Base-by-base conservation (phyloP, 1,139 yeast species). In the Scheffersomyces illinoinensis region DNA sequence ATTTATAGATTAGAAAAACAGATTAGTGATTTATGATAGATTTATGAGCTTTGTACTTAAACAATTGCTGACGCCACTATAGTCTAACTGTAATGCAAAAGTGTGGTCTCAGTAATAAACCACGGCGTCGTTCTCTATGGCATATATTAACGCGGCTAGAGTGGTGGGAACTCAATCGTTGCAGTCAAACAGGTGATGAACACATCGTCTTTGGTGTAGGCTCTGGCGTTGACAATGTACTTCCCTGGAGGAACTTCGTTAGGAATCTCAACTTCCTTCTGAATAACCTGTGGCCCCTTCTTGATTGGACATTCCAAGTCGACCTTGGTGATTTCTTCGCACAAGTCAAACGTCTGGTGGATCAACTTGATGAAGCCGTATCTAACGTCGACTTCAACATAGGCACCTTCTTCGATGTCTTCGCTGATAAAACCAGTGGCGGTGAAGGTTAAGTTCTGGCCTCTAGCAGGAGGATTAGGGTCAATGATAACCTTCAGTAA, bases 221-320 rank as follows among this genome's bases (percentile, higher is more conserved):
- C 99, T 69, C 95, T 86, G 20, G 98, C 98, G 61, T 83, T 80
- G 55, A 93, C 97, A 52, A 85, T 77, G 77, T 95, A 95, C 72
- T 85, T 89, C 53, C 98, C 99, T 39, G 98, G 97, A 60, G 99
- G 98, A 26, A 93, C 97, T 74, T 92, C 96, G n/a, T 82, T 79
- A 20, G 99, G 99, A 62, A 95, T 85, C 66, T 88, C 93, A 47
- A 95, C 96, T 53, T 79, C 76, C 75, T 93, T 92, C 48, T 82
- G 75, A 61, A 95, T 77, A 56, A 79, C 76, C 67, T 91, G 88
- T 57, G 77, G 73, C 5, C 98, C 99, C 65, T 85, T 78, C 57
- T 79, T 70, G 58, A 95, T 76, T 2, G 99, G 99, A 72, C 99
- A 95, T 57, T 80, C 81, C 72, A 88, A 76, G 69, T 91, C 97